Evolutionary conservation across 306 rosid genomes (phyloP), one percentile per base, ranked within the genome.

Genomic region (Malus sylvestris): DNA sequence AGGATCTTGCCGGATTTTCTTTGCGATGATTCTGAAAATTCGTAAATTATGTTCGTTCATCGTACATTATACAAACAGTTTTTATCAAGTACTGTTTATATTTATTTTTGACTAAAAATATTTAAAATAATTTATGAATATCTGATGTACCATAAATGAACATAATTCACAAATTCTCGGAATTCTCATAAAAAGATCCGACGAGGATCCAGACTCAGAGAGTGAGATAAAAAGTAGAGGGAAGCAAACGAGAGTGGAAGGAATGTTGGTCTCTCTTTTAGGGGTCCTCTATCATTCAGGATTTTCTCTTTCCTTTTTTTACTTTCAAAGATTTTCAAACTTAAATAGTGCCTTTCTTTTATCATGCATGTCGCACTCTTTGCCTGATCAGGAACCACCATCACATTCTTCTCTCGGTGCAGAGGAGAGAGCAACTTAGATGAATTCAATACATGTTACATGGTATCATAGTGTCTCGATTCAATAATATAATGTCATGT

Each of bases 181-280:
- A 5, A 33, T 33, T 1, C 1, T 33, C 35, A 5, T 6, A 33
- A 33, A 33, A 0, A 33, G 6, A 33, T 33, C 6, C 1, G 6
- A 1, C 35, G 0, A 5, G 35, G 1, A 33, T 5, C 35, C 6
- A 6, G 0, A 32, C 6, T 32, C 1, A 18, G 2, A 60, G 22
- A 68, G 78, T 73, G 73, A 13, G 58, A 75, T 7, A 67, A 32
- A 76, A 57, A 71, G 79, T 27, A 72, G 8, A 65, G 42, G 44
- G n/a, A n/a, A 19, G 63, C 73, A 27, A 79, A 68, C 60, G 75
- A 79, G 49, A 68, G 67, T 23, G 74, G 19, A 19, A 66, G 52
- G 68, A 73, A 73, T 64, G 52, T 25, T 76, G 80, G 70, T 81
- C 77, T 44, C 65, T 44, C 82, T 78, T 80, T 80, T 81, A 10